Base-by-base conservation (phyloP, 2,329 filamentous ascomycete species). In the Pseudogymnoascus sp. region DNA sequence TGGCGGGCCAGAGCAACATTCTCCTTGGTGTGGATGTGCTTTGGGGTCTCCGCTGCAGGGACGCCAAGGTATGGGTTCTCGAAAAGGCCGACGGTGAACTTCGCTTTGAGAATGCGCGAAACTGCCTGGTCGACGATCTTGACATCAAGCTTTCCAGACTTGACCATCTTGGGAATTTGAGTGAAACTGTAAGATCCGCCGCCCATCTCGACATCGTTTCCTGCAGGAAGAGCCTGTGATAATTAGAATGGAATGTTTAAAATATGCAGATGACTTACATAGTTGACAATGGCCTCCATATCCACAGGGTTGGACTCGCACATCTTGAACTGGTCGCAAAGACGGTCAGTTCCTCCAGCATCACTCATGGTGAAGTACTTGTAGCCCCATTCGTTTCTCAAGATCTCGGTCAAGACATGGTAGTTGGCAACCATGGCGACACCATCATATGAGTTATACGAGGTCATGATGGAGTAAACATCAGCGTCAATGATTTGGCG, bases 161-260 rank as follows among this genome's bases (percentile, higher is more conserved):
- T 73, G 14, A 90, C 78, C 57, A 90, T 78, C 28, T 82, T 76
- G 5, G 87, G 85, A 59, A 91, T 89, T 36, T 78, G 81, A 65
- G 84, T 78, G 68, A 84, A 87, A 69, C 85, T 90, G 75, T 83
- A 90, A 18, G 84, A 86, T 18, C 88, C 88, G 38, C 88, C 87
- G 11, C 88, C 88, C 88, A 90, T 90, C 68, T 91, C 88, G 11
- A 88, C 80, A 66, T 90, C 88, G 58, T 84, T 87, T 2, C 88
- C 88, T 4, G 87, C 85, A 0, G 83, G 83, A 4, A 91, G 78
- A 7, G 83, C 76, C 73, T 81, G 11, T 2, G 25, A n/a, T 30
- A 3, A 30, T 60, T 50, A 60, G 25, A 36, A 20, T 18, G 11
- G 11, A 33, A 7, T n/a, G 18, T 39, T n/a, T 12, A 9, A 6